A percentile compares a stretch with the other conserved stretches of the same genome.
These are phyloP conservation scores for Plasmodium relictum DNA, from an alignment of 169 alveolate genomes.

Conservation along the genomic window DNA sequence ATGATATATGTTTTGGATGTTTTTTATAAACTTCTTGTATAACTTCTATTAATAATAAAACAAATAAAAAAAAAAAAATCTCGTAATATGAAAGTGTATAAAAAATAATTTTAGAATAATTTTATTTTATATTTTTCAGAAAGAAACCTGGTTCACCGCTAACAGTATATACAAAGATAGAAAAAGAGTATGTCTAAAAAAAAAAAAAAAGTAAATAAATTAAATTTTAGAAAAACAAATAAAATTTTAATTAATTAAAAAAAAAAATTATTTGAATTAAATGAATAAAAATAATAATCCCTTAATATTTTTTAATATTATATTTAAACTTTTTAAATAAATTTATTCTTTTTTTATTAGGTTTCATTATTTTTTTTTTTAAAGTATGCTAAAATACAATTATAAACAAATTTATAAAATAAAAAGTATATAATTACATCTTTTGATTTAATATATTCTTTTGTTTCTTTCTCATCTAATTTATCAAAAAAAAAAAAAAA, in stretches of 20 bases:
- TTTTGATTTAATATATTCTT: constrained; percentile 22
- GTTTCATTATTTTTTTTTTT: too few relatives aligned
- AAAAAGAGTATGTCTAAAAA: constrained; percentile 41
- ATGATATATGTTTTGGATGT: constrained; percentile 62
- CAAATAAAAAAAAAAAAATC: constrained; percentile 4
- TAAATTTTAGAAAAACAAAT: too few relatives aligned
- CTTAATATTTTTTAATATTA: too few relatives aligned
- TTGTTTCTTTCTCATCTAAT: constrained; percentile 43
- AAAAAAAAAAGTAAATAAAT: constrained; percentile 8
- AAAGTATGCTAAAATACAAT: too few relatives aligned
- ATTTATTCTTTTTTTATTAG: too few relatives aligned
- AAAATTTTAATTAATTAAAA: too few relatives aligned
- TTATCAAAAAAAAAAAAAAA: constrained; percentile 3
- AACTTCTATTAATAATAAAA: constrained; percentile 21
- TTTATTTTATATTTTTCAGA: constrained; percentile 5
- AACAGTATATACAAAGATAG: constrained; percentile 63
- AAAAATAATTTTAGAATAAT: not conserved
- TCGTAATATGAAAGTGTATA: not conserved
- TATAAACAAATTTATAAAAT: too few relatives aligned
- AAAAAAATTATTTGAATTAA: too few relatives aligned
- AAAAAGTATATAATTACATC: constrained; percentile 50
- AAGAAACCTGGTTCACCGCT: constrained; percentile 20
- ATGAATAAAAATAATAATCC: too few relatives aligned
- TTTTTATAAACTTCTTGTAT: constrained; percentile 44
- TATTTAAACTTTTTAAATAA: too few relatives aligned